These are phyloP conservation scores for Teunomyces funiuensis DNA, from an alignment of 805 yeast genomes.

Conservation along the genomic window DNA sequence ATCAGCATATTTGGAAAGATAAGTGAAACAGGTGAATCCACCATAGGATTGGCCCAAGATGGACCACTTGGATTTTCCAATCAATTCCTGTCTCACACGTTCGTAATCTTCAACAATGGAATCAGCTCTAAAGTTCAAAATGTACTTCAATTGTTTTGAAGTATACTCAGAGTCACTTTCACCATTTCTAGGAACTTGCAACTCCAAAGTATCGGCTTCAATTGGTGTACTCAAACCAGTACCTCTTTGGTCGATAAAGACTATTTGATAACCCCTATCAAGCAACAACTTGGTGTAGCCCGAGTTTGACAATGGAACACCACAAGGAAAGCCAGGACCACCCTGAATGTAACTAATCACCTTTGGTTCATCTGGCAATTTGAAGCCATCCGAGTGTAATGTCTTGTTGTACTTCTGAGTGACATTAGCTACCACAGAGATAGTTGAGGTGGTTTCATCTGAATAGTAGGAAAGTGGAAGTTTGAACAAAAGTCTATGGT, in stretches of 20 bases:
- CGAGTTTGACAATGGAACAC: slow-evolving; percentile 35
- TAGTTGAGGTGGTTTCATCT: not conserved
- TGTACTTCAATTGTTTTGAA: slow-evolving; percentile 34
- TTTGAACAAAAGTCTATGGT: slow-evolving; percentile 1
- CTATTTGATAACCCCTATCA: slow-evolving; percentile 42
- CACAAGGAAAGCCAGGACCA: slow-evolving; percentile 54
- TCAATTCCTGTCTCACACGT: slow-evolving; percentile 36
- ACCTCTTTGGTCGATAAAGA: slow-evolving; percentile 60
- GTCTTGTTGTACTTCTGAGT: slow-evolving; percentile 29
- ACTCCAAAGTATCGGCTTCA: slow-evolving; percentile 29
- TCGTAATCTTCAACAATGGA: slow-evolving; percentile 54
- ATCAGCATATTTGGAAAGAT: slow-evolving; percentile 45
- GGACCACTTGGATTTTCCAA: slow-evolving; percentile 46
- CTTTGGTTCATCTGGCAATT: slow-evolving; percentile 33
- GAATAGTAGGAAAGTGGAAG: slow-evolving; percentile 2
- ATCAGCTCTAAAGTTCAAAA: slow-evolving; percentile 52
- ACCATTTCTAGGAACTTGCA: slow-evolving; percentile 12
- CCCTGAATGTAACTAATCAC: slow-evolving; percentile 49
- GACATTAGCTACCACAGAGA: slow-evolving; percentile 29
- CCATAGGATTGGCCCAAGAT: slow-evolving; percentile 58
- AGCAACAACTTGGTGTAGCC: slow-evolving; percentile 39
- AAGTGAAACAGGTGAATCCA: slow-evolving; percentile 52
- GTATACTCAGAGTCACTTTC: slow-evolving; percentile 16
- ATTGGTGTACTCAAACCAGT: slow-evolving; percentile 55
- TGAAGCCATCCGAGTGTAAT: slow-evolving; percentile 14